Evolutionary conservation across 2,329 filamentous ascomycete genomes (phyloP).

Genomic region (Cryphonectria nitschkei): DNA sequence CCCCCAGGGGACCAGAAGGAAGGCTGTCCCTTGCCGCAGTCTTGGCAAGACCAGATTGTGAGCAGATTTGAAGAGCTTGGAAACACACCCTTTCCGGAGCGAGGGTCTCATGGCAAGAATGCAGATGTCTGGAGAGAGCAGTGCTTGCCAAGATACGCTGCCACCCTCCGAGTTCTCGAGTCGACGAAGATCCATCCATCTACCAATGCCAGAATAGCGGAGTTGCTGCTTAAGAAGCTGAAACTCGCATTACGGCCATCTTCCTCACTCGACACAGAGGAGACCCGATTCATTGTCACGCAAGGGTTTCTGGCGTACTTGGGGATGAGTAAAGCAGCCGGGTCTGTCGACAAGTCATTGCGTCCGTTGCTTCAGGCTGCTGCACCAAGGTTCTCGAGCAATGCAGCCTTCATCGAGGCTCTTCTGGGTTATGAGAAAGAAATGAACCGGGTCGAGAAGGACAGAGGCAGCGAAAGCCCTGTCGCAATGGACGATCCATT

Average conservation of each 20-base stretch:
- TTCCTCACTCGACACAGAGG: constrained; percentile 60
- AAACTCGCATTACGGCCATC: constrained; percentile 67
- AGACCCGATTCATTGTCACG: constrained; percentile 74
- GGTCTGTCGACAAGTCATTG: constrained; percentile 61
- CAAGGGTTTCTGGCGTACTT: constrained; percentile 76
- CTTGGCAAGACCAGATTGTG: constrained; percentile 75
- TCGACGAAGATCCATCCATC: constrained; percentile 67
- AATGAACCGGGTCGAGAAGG: constrained; percentile 33
- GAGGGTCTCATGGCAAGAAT: constrained; percentile 64
- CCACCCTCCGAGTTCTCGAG: constrained; percentile 66
- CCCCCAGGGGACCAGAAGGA: constrained; percentile 57
- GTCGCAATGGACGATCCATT: constrained; percentile 64
- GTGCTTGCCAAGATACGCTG: constrained; percentile 70
- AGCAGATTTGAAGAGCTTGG: constrained; percentile 69
- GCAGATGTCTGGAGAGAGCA: constrained; percentile 64
- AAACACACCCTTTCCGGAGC: constrained; percentile 66
- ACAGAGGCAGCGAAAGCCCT: constrained; percentile 44
- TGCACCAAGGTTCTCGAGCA: constrained; percentile 67
- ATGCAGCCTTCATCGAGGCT: constrained; percentile 68
- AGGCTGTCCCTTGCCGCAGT: constrained; percentile 61
- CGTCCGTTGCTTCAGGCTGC: constrained; percentile 68
- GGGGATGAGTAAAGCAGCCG: constrained; percentile 63
- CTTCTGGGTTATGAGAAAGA: constrained; percentile 59
- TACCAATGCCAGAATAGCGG: constrained; percentile 67
- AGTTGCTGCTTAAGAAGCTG: constrained; percentile 67